A percentile compares a stretch with the other conserved stretches of the same genome.
phyloP scores from a whole-genome alignment of 2,329 filamentous ascomycete genomes.

The Arthrocladium fulminans region DNA sequence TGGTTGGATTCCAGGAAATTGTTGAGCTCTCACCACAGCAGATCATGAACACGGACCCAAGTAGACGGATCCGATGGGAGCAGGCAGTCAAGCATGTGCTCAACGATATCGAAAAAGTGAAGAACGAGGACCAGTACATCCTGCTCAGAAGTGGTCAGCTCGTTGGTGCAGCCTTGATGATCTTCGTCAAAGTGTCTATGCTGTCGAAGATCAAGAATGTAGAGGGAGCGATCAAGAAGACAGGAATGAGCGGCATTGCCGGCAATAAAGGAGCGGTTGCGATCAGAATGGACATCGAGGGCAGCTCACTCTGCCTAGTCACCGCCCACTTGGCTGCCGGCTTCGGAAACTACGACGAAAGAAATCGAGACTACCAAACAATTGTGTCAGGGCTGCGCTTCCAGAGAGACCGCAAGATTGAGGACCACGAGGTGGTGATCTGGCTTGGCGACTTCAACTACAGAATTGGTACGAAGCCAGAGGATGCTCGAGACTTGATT shows the following conservation, averaged over 20 bases:
- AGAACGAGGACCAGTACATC: constrained; percentile 69
- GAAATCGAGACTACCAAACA: constrained; percentile 85
- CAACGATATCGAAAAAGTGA: constrained; percentile 42
- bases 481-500: constrained; percentile 67
- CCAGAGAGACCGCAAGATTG: constrained; percentile 80
- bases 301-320: constrained; percentile 86
- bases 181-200: constrained; percentile 75
- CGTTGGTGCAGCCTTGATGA: constrained; percentile 82
- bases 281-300: constrained; percentile 89
- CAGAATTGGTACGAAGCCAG: constrained; percentile 74
- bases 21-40: constrained; percentile 96
- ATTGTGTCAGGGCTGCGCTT: constrained; percentile 83
- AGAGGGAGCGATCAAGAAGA: constrained; percentile 86
- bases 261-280: constrained; percentile 97
- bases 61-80: constrained; percentile 79
- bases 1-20: constrained; percentile 93
- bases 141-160: constrained; percentile 85
- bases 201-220: constrained; percentile 87
- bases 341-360: constrained; percentile 92
- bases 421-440: constrained; percentile 82
- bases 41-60: constrained; percentile 96
- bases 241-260: constrained; percentile 89
- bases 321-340: constrained; percentile 94
- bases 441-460: constrained; percentile 99
- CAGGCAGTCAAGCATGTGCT: constrained; percentile 66